Evolutionary conservation across 1,139 yeast species (phyloP).

Genomic region (Scheffersomyces quercinus): DNA sequence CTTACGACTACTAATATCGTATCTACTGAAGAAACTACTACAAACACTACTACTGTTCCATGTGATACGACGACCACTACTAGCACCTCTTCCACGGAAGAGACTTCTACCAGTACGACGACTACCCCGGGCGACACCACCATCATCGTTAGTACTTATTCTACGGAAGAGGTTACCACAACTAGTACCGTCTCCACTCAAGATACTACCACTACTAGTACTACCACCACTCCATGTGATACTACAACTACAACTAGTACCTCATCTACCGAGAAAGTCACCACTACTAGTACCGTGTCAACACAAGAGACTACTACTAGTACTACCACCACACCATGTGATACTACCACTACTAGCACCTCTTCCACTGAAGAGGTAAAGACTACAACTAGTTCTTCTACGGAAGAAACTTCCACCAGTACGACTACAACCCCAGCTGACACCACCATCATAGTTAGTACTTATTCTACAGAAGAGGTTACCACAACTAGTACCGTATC

Average conservation of each 20-base stretch:
- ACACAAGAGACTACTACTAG: slow-evolving; percentile 8
- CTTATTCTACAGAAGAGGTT: no score
- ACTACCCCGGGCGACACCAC: not conserved
- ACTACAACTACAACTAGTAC: slow-evolving; percentile 26
- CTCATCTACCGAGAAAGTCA: slow-evolving; percentile 21
- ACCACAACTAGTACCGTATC: no score
- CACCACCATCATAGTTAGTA: no score
- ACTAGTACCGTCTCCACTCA: no score
- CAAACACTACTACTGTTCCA: not conserved
- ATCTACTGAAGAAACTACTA: not conserved
- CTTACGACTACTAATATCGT: not conserved
- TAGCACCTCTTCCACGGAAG: not conserved
- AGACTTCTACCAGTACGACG: not conserved
- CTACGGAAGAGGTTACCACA: no score
- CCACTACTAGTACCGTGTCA: slow-evolving; percentile 17
- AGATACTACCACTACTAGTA: slow-evolving; percentile 6
- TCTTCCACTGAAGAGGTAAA: no score
- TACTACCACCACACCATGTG: slow-evolving; percentile 4
- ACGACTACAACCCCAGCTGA: no score
- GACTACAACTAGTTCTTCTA: not conserved
- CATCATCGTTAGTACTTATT: not conserved
- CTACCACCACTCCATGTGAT: slow-evolving; percentile 8
- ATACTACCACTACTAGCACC: not conserved
- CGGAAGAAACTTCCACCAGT: no score
- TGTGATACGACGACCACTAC: not conserved